Evolutionary conservation across 1,284 basidiomycete genomes (phyloP), one percentile per base, ranked within the genome.

Genomic region (Papiliotrema terrestris): DNA sequence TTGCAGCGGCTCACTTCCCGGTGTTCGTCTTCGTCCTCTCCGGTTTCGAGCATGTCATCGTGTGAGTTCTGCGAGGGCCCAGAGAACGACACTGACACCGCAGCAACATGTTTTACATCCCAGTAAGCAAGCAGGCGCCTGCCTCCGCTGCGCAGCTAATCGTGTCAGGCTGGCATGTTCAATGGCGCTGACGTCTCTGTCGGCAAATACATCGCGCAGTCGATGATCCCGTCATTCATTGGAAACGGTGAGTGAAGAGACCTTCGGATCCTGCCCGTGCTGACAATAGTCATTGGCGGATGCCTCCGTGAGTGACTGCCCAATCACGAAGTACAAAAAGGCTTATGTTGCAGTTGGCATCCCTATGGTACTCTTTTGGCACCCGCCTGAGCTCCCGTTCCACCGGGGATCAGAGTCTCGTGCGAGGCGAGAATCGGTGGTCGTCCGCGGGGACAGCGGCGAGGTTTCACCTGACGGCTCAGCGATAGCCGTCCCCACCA

Each of bases 31-130:
- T 75, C 48, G 72, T 76, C n/a, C 58, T 72, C 36, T 58, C 64
- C 32, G 61, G 66, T 2, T 76, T 70, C 51, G 72, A 77, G 52
- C 74, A 76, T 57, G 72, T 77, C 38, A 68, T 74, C 6, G 74
- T 73, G 55, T 57, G 26, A 52, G 55, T 20, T 26, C 25, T 3
- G 45, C 13, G 5, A 11, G 25, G 17, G 15, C 5, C 39, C 22
- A 15, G 23, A 17, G 43, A 26, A 35, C 32, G 38, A 17, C 25
- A 11, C 11, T 23, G 53, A 51, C 17, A 17, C 8, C 5, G 4
- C 39, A 41, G 39, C 19, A 73, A 74, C 63, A 68, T 68, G 66
- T 75, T 68, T 55, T 63, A 69, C 53, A 63, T 76, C 42, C 69
- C 67, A 22, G 63, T 66, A n/a, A 8, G 39, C 17, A 32, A 11